Percentiles rank a stretch among this genome's conserved stretches.
phyloP scores from a whole-genome alignment of 2,329 filamentous ascomycete species.

The Fusarium acutatum region DNA sequence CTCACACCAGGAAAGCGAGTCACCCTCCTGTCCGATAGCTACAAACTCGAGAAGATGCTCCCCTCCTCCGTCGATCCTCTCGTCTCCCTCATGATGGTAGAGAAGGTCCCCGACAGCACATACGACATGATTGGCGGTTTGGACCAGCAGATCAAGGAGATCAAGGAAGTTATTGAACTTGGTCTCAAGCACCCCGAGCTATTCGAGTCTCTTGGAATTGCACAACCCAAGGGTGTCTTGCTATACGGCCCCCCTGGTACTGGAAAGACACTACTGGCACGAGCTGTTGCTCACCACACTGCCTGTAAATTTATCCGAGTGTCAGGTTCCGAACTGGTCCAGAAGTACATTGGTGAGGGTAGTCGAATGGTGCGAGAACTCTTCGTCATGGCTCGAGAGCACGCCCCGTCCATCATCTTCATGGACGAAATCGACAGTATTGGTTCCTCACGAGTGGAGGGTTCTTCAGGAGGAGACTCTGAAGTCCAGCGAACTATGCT shows the following conservation, averaged over 20 bases:
- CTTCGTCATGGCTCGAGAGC: conserved; percentile 98
- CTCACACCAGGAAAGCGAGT: conserved; percentile 98
- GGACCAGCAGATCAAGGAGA: conserved; percentile 99
- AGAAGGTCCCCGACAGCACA: conserved; percentile 99
- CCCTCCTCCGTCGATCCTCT: conserved; percentile 98
- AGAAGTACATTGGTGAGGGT: conserved; percentile 99
- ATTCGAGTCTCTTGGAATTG: conserved; percentile 98
- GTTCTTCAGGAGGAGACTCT: conserved; percentile 92
- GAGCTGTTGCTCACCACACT: conserved; percentile 97
- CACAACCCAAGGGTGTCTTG: conserved; percentile 96
- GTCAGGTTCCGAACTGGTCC: conserved; percentile 93
- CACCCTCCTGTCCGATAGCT: conserved; percentile 93
- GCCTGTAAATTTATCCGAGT: conserved; percentile 99
- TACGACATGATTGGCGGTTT: conserved; percentile 99
- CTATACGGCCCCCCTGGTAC: conserved; percentile 97
- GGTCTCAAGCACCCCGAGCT: conserved; percentile 98
- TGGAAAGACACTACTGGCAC: conserved; percentile 92
- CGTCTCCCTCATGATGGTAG: conserved; percentile 99
- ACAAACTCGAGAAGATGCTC: conserved; percentile 98
- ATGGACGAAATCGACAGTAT: conserved; percentile 99
- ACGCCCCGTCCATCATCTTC: conserved; percentile 98
- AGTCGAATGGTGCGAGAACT: conserved; percentile 98
- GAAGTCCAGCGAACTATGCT: conserved; percentile 99
- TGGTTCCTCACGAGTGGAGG: conserved; percentile 95
- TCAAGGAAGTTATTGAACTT: conserved; percentile 99